Base-by-base conservation (phyloP, 176 grass and related monocot genomes). In the Triticum turgidum region DNA sequence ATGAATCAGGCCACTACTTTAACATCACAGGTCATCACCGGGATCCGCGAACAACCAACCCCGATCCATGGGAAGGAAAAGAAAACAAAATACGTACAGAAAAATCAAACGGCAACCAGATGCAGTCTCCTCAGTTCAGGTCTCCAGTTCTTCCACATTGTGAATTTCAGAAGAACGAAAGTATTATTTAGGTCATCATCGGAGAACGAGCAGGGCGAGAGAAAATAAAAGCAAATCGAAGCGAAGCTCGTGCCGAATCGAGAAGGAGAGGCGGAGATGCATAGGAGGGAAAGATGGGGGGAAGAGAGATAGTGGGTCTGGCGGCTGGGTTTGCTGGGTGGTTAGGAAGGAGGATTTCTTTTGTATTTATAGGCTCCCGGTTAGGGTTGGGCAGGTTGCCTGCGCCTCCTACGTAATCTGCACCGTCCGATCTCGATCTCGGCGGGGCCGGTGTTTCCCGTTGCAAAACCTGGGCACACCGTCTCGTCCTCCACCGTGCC, bases 111-210 rank as follows among this genome's bases (percentile, higher is more conserved):
- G 13, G 25, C 0, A 27, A 34, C 0, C 14, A 9, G 13, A 52
- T 74, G 44, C 4, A 6, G 30, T 70, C 63, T 30, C 83, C 83
- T 90, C 83, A 90, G 88, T 77, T 90, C 88, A 90, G 88, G 88
- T 90, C 83, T 89, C 88, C 83, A 89, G 78, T 77, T 89, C 83
- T 90, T 89, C 88, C 83, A 89, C 88, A 86, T 0, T 0, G 63
- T 1, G 45, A 90, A 86, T 38, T 89, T 90, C 83, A 90, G 88
- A 86, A 90, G 83, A 90, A 90, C 83, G 78, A 90, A 90, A 90
- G 83, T 90, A 82, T 68, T 82, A 82, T 79, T 45, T 77, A 13
- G 38, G 81, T 89, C 88, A 78, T 89, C 88, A 86, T 71, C 71
- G 51, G 71, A 82, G 71, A 86, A 7, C 6, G 1, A 12, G 59